Base-by-base conservation (phyloP, 495 filamentous ascomycete genomes). In the Aspergillus sparsus region DNA sequence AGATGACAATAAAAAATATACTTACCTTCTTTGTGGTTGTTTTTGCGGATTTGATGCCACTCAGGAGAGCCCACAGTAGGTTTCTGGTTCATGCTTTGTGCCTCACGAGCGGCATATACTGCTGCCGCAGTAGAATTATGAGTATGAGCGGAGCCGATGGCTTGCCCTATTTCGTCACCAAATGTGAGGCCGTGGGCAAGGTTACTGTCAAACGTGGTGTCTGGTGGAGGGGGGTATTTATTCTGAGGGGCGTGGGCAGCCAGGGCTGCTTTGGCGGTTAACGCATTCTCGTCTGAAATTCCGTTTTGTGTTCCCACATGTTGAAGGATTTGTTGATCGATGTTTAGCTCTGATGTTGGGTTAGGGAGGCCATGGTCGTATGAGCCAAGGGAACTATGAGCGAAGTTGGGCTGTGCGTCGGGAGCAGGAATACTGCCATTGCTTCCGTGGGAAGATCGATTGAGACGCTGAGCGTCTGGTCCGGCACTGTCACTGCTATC, bases 1-100 rank as follows among this genome's bases (percentile, higher is more conserved):
- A 33, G 27, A 0, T 11, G 9, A 6, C 5, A n/a, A 15, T 18
- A 39, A n/a, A 34, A 32, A 16, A 35, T 11, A 2, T 37, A 76
- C 83, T 62, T 77, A 96, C 94, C 94, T 82, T 98, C 94, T 84
- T 98, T 98, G 78, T 98, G 94, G 67, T 98, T 98, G 69, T 98
- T 95, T 71, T 93, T 93, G 64, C 94, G 86, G 61, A 97, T 87
- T 73, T 93, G 94, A 74, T 98, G 94, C 94, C 94, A 98, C 70
- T 98, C 94, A 33, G 96, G 93, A 1, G 92, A 93, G 7, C 94
- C 94, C 31, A 98, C 94, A 7, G 89, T 85, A 18, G 93, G 94
- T 74, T 98, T 98, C 57, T 79, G 72, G 46, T 74, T 78, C 73
- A 77, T 72, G 61, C 67, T 74, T 55, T 79, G 73, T 21, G 74